Base-by-base conservation (phyloP, 1,284 basidiomycete species). In the Stygiomarasmius scandens region DNA sequence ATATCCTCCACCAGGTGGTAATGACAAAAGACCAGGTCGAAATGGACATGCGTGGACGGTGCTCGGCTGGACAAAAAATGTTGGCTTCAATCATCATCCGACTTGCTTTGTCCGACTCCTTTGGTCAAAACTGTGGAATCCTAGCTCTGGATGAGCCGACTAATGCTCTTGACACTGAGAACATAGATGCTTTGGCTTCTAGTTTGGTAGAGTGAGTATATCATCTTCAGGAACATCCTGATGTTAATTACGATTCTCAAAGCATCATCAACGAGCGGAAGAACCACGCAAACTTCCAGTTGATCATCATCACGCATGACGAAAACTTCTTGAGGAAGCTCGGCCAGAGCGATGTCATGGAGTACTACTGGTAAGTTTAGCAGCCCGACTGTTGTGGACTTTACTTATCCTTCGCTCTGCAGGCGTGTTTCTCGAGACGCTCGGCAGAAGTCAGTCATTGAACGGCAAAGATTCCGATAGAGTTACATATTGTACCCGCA, bases 21-120 rank as follows among this genome's bases (percentile, higher is more conserved):
- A 99, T 99, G 96, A 92, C 92, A 60, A 99, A 98, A 77, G 96
- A 98, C 70, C 90, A 95, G 67, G 95, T 98, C 1, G 96, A 99
- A 74, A 96, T 99, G 89, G 96, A 99, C 72, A 99, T 99, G 96
- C 89, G 96, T 59, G 97, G 97, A 25, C 87, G 97, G 60, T 99
- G 97, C 74, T 96, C 93, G 20, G 97, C 97, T 0, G 97, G 97
- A 0, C 97, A 99, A 74, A 99, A 99, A 76, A 98, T 98, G 81
- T 78, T 99, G 58, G 97, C 97, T 25, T 97, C 94, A n/a, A 98
- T 99, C 72, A 95, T 99, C 70, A 99, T 99, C 66, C 87, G 97
- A 1, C 84, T 99, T n/a, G 97, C 96, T 0, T 81, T 99, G 23
- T 96, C 96, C 9, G 97, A 99, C 71, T 96, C 94, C 2, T 99